phyloP scores from a whole-genome alignment of 2,329 filamentous ascomycete genomes.

The Aschersonia sp. region DNA sequence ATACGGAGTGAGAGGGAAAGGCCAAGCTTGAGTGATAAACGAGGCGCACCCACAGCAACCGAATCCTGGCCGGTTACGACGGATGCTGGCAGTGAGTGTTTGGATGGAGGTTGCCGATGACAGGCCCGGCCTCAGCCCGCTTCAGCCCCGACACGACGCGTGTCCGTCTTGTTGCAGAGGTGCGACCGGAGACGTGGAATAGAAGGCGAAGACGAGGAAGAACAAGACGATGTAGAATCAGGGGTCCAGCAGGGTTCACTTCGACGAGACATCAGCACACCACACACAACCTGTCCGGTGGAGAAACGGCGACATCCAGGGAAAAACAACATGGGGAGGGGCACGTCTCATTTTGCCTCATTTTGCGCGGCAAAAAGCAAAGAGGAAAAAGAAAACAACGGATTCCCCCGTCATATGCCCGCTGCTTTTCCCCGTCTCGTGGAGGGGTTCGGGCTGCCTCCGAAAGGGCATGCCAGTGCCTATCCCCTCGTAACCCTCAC shows the following conservation, averaged over 20 bases:
- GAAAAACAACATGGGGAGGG: no score
- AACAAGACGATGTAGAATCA: neutral
- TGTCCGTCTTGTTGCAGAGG: neutral
- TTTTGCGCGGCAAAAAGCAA: no score
- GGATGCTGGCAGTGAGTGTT: neutral
- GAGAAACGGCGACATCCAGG: no score
- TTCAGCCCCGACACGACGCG: neutral
- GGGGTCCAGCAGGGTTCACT: neutral
- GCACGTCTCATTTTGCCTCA: no score
- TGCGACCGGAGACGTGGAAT: neutral
- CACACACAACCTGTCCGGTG: neutral
- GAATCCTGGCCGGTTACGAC: conserved; percentile 2
- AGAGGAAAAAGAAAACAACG: no score
- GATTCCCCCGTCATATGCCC: no score
- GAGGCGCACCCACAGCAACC: conserved; percentile 1
- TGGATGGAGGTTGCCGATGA: neutral
- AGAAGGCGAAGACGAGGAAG: neutral
- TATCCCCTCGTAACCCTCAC: no score
- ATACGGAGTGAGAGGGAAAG: neutral
- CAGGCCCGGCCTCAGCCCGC: neutral
- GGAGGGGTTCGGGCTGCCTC: no score
- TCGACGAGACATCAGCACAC: neutral
- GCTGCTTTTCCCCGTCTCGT: no score
- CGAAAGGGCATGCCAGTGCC: no score
- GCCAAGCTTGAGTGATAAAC: neutral